Evolutionary conservation across 2,329 filamentous ascomycete genomes (phyloP), one percentile per base, ranked within the genome.

Genomic region (Botrytis hyacinthi): DNA sequence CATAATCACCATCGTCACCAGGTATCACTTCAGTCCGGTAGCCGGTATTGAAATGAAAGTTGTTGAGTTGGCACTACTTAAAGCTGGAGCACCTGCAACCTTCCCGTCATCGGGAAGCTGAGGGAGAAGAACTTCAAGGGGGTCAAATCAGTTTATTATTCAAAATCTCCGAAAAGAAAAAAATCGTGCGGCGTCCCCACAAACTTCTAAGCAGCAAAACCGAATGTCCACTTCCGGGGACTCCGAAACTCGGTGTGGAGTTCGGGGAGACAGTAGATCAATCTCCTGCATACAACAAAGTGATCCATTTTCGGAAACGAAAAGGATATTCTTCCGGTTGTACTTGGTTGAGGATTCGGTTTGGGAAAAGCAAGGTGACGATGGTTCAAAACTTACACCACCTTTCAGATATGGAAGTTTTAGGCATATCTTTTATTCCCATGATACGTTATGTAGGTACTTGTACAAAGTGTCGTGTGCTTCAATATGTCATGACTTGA

Each of bases 391-490:
- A 37, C 66, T 57, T n/a, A 37, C 66, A 37, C 32, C 26, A 57
- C 66, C 32, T 69, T 51, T 57, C 26, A 9, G 26, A 54, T 42
- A 20, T 69, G 35, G 14, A 26, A 69, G 44, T 68, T 29, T 16
- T 51, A 29, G 35, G 40, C 16, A 42, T n/a, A 18, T 62, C 20
- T 40, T 29, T 40, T 4, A 51, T 57, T 89, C 88, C 1, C 8
- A 37, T 40, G 42, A 66, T 29, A 20, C 26, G 18, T 12, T 22
- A 12, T 40, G 35, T 44, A 44, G 40, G 12, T 46, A 32, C 9
- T 4, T 20, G 40, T 65, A 46, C 40, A 22, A 65, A 65, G n/a
- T 65, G 40, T 65, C 40, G n/a, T 65, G 40, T 65, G 40, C 61
- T 44, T 63, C 40, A 42, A 63, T 63, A 29, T 44, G 12, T 63